These are phyloP conservation scores for Lactifluus pinguis DNA, from an alignment of 768 basidiomycete genomes.

Conservation along the genomic window DNA sequence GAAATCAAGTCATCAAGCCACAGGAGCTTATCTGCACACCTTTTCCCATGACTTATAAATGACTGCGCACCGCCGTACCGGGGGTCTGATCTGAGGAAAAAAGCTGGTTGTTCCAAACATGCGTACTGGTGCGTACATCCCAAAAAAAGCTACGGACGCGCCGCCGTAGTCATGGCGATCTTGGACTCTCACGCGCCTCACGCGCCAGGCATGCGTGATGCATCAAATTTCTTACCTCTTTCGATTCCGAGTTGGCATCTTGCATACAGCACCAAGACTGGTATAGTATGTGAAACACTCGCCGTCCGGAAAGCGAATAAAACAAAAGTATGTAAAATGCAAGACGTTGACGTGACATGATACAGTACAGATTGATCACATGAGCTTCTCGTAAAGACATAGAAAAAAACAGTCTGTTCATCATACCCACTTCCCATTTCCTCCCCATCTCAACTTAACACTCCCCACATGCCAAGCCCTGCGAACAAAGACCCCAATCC, in stretches of 20 bases:
- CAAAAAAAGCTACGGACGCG: neutral
- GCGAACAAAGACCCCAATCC: conserved; percentile 63
- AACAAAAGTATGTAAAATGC: too few species aligned
- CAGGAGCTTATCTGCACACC: neutral
- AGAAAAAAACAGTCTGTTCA: neutral
- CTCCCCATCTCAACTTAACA: conserved; percentile 32
- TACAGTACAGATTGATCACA: neutral
- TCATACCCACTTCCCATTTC: neutral
- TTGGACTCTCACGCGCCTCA: too few species aligned
- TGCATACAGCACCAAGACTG: too few species aligned
- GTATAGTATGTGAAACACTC: neutral
- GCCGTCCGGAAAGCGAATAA: neutral
- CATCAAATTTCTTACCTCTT: neutral
- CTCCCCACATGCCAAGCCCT: conserved; percentile 67
- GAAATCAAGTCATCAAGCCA: conserved; percentile 14
- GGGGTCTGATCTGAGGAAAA: neutral
- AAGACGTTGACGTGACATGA: neutral
- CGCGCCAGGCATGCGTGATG: too few species aligned
- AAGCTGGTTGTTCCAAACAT: neutral
- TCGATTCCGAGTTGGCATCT: too few species aligned
- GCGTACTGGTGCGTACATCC: neutral
- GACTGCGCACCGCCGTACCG: neutral
- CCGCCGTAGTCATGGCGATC: neutral
- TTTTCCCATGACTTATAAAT: conserved; percentile 5
- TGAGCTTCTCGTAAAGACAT: neutral